A percentile compares a stretch with the other conserved stretches of the same genome.
Conservation (phyloP, 164 flowering plant species). For the Vitis labrusca region DNA sequence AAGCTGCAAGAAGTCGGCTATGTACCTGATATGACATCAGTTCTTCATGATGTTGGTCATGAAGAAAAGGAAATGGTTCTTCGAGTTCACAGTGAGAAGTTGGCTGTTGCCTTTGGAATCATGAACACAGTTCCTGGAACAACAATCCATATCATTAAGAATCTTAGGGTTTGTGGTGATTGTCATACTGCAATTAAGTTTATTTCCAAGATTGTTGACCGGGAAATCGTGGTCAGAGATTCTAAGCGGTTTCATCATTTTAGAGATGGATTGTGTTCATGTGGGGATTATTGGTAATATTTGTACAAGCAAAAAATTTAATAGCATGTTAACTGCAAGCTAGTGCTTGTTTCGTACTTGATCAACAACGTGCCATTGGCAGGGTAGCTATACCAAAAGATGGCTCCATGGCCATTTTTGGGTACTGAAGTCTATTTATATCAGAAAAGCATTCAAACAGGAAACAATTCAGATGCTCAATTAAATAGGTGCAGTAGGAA, state of each 20-base stretch:
- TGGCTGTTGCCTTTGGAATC: slow-evolving; percentile 80
- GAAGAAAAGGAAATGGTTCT: slow-evolving; percentile 73
- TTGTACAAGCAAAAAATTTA: background rate
- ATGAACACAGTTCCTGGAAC: slow-evolving; percentile 66
- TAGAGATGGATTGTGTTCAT: slow-evolving; percentile 66
- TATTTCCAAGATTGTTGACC: slow-evolving; percentile 48
- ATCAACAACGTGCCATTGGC: background rate
- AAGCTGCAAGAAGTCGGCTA: slow-evolving; percentile 72
- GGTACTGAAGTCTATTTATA: too few relatives aligned
- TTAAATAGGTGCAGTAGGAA: too few relatives aligned
- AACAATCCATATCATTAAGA: slow-evolving; percentile 64
- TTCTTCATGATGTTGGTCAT: slow-evolving; percentile 69
- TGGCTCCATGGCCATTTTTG: too few relatives aligned
- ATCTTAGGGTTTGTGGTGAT: slow-evolving; percentile 71
- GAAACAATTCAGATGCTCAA: too few relatives aligned
- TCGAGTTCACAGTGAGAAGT: slow-evolving; percentile 76
- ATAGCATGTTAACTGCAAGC: background rate
- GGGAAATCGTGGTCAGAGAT: slow-evolving; percentile 75
- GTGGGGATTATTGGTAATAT: slow-evolving; percentile 72
- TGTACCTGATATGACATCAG: slow-evolving; percentile 56
- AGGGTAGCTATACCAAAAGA: too few relatives aligned
- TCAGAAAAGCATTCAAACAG: too few relatives aligned
- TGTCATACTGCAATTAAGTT: slow-evolving; percentile 70
- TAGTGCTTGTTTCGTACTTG: background rate
- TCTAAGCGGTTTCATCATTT: slow-evolving; percentile 78